Percentiles rank a stretch among this genome's conserved stretches.
Conservation (phyloP, 192 early-diverging fungal species). For the Backusella psychrophila region DNA sequence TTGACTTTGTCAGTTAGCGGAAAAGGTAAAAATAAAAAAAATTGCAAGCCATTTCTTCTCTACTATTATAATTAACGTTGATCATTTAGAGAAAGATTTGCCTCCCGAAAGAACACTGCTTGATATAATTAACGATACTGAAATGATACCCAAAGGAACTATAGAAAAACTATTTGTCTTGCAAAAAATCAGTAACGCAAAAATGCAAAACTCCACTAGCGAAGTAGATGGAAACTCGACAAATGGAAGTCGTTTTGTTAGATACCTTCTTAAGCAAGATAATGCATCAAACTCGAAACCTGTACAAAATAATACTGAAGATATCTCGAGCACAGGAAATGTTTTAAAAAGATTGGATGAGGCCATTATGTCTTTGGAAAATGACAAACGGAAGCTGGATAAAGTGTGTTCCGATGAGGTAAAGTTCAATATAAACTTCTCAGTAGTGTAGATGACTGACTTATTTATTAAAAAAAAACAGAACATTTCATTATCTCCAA, state of each 20-base stretch:
- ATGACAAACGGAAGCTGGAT: conserved; percentile 5
- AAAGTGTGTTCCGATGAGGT: neutral
- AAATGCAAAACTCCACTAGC: neutral
- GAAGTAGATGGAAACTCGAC: neutral
- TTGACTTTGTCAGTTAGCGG: conserved; percentile 13
- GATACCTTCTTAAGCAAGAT: conserved; percentile 8
- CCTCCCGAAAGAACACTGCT: neutral
- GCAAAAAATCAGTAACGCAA: neutral
- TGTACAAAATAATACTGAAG: neutral
- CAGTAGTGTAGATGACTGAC: neutral
- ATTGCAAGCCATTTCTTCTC: neutral
- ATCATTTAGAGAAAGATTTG: conserved; percentile 12
- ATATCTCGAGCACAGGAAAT: conserved; percentile 7
- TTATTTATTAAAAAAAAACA: neutral
- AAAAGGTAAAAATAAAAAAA: neutral
- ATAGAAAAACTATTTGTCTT: conserved; percentile 27
- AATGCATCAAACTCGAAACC: neutral
- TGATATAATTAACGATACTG: conserved; percentile 18
- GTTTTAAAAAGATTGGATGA: conserved; percentile 19
- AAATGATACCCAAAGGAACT: conserved; percentile 22
- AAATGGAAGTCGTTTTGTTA: neutral
- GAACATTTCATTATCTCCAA: neutral
- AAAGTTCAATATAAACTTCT: neutral
- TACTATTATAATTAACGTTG: neutral
- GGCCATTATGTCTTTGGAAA: conserved; percentile 16